A percentile compares a stretch with the other conserved stretches of the same genome.
phyloP scores from a whole-genome alignment of 805 yeast species.

The Nematodospora valgi region DNA sequence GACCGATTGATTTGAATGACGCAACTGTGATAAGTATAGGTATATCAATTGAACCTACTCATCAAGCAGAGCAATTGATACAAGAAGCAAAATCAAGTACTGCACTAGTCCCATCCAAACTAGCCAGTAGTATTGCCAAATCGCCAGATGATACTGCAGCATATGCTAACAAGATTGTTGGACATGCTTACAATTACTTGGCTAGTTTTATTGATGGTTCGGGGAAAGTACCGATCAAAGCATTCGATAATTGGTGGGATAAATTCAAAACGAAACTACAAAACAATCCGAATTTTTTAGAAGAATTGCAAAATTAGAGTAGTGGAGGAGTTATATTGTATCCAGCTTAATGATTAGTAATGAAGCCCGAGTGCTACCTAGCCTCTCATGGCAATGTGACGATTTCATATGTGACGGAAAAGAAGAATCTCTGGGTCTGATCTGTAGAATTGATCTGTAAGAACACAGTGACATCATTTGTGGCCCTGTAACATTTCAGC shows the following conservation, averaged over 20 bases:
- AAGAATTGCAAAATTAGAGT: conserved; percentile 27
- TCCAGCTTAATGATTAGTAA: no score
- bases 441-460: no score
- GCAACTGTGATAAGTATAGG: conserved; percentile 53
- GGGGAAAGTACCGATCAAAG: conserved; percentile 83
- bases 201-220: conserved; percentile 79
- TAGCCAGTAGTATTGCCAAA: conserved; percentile 9
- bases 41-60: conserved; percentile 82
- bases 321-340: no score
- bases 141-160: conserved; percentile 39
- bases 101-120: conserved; percentile 14
- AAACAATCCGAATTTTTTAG: conserved; percentile 80
- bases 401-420: no score
- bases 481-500: no score
- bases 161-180: conserved; percentile 83
- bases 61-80: conserved; percentile 59
- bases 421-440: no score
- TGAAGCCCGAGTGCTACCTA: no score
- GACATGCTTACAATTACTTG: conserved; percentile 86
- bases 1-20: conserved; percentile 27
- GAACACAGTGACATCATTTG: no score
- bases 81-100: conserved; percentile 34
- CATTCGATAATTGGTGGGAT: conserved; percentile 94
- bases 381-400: no score
- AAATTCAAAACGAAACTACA: conserved; percentile 73